Evolutionary conservation across 163 green algal species (phyloP).

Genomic region (Scenedesmus sp.): DNA sequence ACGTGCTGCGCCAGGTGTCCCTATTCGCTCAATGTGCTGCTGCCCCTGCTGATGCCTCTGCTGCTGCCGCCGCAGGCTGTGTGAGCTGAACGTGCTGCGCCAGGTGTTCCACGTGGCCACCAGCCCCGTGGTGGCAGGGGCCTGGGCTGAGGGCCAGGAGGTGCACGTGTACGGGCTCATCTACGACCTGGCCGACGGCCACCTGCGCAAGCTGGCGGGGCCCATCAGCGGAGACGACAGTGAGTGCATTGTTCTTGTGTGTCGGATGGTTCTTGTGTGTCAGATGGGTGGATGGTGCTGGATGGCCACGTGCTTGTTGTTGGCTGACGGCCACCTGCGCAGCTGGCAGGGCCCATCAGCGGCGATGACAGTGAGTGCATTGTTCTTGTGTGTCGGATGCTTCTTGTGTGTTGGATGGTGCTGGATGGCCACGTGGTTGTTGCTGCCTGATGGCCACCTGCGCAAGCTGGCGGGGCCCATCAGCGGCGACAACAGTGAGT

Average conservation of each 20-base stretch:
- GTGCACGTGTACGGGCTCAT: conserved; percentile 80
- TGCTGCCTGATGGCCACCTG: too few relatives aligned
- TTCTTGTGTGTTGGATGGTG: too few relatives aligned
- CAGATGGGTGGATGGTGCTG: too few relatives aligned
- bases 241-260: not conserved
- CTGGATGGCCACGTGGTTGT: too few relatives aligned
- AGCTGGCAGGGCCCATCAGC: too few relatives aligned
- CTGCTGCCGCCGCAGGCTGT: conserved; percentile 65
- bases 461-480: not conserved
- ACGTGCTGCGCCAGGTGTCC: not conserved
- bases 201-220: conserved; percentile 58
- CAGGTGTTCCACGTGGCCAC: conserved; percentile 90
- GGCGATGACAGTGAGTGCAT: not conserved
- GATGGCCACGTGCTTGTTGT: too few relatives aligned
- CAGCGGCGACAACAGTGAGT: not conserved
- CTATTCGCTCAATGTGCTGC: not conserved
- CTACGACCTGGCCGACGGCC: conserved; percentile 76
- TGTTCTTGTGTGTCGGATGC: too few relatives aligned
- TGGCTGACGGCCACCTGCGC: too few relatives aligned
- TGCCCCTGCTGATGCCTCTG: not conserved
- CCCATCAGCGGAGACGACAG: conserved; percentile 46
- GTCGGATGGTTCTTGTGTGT: too few relatives aligned
- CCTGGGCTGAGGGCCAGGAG: conserved; percentile 81
- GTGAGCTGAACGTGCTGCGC: conserved; percentile 85
- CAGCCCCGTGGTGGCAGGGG: conserved; percentile 78